These are phyloP conservation scores for Musa beccarii DNA, from an alignment of 176 grass and related monocot species.

Conservation along the genomic window DNA sequence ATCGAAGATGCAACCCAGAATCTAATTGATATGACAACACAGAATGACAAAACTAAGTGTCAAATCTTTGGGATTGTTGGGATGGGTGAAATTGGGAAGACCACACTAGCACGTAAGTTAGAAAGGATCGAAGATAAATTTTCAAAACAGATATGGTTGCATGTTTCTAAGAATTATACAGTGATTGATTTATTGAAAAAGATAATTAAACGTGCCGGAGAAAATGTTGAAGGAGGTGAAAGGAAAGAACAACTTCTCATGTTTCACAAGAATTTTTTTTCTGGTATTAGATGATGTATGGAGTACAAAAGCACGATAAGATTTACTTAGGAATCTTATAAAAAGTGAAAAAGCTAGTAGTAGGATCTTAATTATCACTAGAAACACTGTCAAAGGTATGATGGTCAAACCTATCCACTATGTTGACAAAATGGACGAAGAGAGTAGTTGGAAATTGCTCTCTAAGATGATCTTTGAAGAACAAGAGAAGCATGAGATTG, in stretches of 20 bases:
- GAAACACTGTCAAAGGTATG: slow-evolving; percentile 17
- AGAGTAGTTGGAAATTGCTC: slow-evolving; percentile 26
- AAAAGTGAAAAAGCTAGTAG: background rate
- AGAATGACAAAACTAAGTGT: too few species aligned
- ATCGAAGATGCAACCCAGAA: too few species aligned
- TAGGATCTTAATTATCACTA: background rate
- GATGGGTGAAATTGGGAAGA: background rate
- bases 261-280: background rate
- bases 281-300: slow-evolving; percentile 1
- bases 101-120: background rate
- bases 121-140: background rate
- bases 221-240: background rate
- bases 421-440: slow-evolving; percentile 19
- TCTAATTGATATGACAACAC: too few species aligned
- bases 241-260: background rate
- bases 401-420: slow-evolving; percentile 11
- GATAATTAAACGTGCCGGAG: background rate
- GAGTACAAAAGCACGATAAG: background rate
- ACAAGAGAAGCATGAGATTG: too few species aligned
- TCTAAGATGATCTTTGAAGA: background rate
- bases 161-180: background rate
- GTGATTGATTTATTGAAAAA: background rate
- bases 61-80: too few species aligned
- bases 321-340: background rate
- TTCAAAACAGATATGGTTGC: background rate